Conservation (phyloP, 495 filamentous ascomycete species). For the Penicillium lagena region DNA sequence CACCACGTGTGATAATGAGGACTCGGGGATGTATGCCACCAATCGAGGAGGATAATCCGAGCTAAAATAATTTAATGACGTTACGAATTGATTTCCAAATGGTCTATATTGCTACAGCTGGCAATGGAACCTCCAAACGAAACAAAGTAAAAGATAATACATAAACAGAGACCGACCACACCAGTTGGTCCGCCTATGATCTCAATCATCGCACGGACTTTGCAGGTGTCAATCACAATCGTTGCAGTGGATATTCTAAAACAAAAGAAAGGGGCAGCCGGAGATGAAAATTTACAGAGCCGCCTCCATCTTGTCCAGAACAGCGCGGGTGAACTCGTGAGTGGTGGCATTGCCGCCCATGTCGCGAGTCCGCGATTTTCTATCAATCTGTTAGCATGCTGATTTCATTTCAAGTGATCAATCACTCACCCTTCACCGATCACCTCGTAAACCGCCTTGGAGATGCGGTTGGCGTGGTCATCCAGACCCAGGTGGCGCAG, state of each 20-base stretch:
- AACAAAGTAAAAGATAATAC: constrained; percentile 29
- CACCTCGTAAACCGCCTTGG: constrained; percentile 93
- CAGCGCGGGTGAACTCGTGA: constrained; percentile 89
- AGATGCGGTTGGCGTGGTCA: constrained; percentile 96
- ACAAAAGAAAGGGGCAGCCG: constrained; percentile 5
- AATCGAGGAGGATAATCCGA: too few species aligned
- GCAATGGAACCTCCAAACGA: constrained; percentile 18
- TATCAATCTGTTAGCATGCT: constrained; percentile 29
- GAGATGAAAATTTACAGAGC: constrained; percentile 30
- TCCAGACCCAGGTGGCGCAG: constrained; percentile 93
- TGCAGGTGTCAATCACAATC: constrained; percentile 10
- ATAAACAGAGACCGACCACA: constrained; percentile 13
- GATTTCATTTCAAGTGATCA: constrained; percentile 18
- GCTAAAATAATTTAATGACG: too few species aligned
- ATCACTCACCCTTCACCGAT: constrained; percentile 81
- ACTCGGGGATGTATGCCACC: too few species aligned
- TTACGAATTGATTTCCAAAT: constrained; percentile 3
- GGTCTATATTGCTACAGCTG: constrained; percentile 24
- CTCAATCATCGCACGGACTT: not conserved
- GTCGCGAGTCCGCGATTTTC: constrained; percentile 79
- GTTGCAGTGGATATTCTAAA: constrained; percentile 9
- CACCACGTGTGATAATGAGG: too few species aligned
- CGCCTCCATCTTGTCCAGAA: constrained; percentile 88
- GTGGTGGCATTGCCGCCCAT: constrained; percentile 90
- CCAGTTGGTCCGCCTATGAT: too few species aligned